A percentile compares a stretch with the other conserved stretches of the same genome.
phyloP scores from a whole-genome alignment of 208 protist genomes.

The Crithidia brevicula region DNA sequence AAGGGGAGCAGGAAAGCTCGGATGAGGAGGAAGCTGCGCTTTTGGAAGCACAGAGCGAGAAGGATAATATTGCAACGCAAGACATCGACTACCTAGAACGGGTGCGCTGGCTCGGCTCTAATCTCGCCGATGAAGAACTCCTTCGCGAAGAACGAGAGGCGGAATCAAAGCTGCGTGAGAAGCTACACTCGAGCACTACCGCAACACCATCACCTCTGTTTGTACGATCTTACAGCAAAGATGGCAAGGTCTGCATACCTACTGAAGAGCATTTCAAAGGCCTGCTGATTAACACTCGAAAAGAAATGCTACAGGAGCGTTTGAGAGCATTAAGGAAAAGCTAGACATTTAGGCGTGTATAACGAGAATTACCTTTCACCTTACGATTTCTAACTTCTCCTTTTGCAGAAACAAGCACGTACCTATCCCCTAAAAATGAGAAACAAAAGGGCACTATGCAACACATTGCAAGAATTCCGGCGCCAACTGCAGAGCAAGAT shows the following conservation, averaged over 20 bases:
- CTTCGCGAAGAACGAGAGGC: constrained; percentile 36
- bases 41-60: neutral
- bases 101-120: constrained; percentile 32
- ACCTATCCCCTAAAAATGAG: no score
- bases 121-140: constrained; percentile 29
- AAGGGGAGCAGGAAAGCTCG: neutral
- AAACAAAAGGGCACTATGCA: no score
- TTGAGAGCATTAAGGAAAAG: constrained; percentile 24
- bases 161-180: constrained; percentile 20
- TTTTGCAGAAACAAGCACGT: no score
- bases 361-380: no score
- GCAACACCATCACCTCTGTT: neutral
- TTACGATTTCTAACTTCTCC: no score
- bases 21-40: constrained; percentile 7
- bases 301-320: constrained; percentile 46
- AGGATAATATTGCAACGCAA: constrained; percentile 1
- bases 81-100: constrained; percentile 21
- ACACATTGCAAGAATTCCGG: no score
- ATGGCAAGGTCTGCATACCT: constrained; percentile 44
- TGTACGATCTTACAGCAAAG: constrained; percentile 30
- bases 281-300: constrained; percentile 36
- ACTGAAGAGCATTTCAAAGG: constrained; percentile 58
- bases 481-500: no score
- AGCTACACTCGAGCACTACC: neutral
- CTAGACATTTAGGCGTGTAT: no score